Conservation (phyloP, 192 early-diverging fungal species). For the Diversispora epigaea region DNA sequence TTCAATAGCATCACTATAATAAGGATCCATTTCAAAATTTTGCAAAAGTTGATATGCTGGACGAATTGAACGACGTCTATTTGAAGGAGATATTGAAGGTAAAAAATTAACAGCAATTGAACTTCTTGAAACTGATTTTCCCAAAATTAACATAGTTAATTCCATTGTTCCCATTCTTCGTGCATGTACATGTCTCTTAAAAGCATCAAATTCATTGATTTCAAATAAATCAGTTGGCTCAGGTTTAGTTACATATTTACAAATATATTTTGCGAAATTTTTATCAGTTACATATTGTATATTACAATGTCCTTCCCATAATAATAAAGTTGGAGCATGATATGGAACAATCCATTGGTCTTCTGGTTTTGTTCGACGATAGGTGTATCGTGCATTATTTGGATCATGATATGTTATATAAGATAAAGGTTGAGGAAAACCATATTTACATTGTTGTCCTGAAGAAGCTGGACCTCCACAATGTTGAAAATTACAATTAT, state of each 20-base stretch:
- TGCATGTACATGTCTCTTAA: neutral
- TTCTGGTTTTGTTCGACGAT: neutral
- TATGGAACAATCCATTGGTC: constrained; percentile 14
- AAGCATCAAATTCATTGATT: neutral
- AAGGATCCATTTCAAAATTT: too few relatives aligned
- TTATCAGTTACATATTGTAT: too few relatives aligned
- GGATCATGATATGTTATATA: neutral
- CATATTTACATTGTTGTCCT: neutral
- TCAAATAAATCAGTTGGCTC: neutral
- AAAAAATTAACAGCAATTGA: too few relatives aligned
- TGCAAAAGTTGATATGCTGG: too few relatives aligned
- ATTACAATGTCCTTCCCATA: constrained; percentile 8
- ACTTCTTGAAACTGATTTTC: too few relatives aligned
- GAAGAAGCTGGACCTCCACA: neutral
- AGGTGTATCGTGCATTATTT: neutral
- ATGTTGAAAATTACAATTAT: neutral
- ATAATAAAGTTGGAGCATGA: neutral
- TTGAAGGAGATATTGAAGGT: neutral
- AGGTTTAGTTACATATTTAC: too few relatives aligned
- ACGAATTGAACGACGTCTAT: neutral
- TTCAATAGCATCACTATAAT: too few relatives aligned
- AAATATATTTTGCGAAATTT: too few relatives aligned
- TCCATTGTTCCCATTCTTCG: neutral
- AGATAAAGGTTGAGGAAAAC: neutral
- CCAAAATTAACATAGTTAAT: neutral